These are phyloP conservation scores for Fusarium sp. DNA, from an alignment of 2,329 filamentous ascomycete species.

Conservation along the genomic window DNA sequence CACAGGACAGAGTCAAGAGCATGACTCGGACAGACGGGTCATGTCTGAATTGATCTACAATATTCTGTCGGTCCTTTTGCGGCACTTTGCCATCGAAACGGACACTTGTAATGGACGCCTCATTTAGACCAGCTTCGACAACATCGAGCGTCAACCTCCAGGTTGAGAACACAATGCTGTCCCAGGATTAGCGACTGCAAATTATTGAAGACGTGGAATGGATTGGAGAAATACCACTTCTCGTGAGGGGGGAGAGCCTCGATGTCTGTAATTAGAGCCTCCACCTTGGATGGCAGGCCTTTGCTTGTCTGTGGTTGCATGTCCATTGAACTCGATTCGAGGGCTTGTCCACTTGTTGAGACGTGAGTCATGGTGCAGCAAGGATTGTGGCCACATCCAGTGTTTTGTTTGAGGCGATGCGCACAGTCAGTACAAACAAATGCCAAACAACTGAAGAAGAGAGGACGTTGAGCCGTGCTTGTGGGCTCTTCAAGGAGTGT, in stretches of 20 bases:
- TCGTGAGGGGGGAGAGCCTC: constrained; percentile 35
- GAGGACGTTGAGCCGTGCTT: neutral
- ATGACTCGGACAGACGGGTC: constrained; percentile 55
- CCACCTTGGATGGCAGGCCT: constrained; percentile 48
- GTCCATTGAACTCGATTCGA: constrained; percentile 36
- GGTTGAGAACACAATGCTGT: constrained; percentile 62
- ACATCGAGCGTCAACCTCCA: constrained; percentile 63
- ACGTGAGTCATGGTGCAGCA: constrained; percentile 41
- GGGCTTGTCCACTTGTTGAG: constrained; percentile 28
- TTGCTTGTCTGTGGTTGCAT: neutral
- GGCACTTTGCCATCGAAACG: constrained; percentile 61
- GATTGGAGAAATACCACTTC: constrained; percentile 48
- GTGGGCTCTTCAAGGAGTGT: constrained; percentile 32
- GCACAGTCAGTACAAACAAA: constrained; percentile 50
- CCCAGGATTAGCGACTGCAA: neutral
- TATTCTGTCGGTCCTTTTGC: constrained; percentile 53
- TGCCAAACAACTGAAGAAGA: constrained; percentile 49
- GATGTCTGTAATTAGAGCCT: constrained; percentile 49
- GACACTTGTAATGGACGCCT: constrained; percentile 48
- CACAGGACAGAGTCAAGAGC: constrained; percentile 62
- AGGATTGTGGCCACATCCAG: constrained; percentile 43
- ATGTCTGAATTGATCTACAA: constrained; percentile 54
- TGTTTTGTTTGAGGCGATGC: neutral
- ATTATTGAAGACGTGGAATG: fast-evolving
- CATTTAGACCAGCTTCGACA: constrained; percentile 53